Evolutionary conservation across 345 rosid species (phyloP).

Genomic region (Camelina laxa): DNA sequence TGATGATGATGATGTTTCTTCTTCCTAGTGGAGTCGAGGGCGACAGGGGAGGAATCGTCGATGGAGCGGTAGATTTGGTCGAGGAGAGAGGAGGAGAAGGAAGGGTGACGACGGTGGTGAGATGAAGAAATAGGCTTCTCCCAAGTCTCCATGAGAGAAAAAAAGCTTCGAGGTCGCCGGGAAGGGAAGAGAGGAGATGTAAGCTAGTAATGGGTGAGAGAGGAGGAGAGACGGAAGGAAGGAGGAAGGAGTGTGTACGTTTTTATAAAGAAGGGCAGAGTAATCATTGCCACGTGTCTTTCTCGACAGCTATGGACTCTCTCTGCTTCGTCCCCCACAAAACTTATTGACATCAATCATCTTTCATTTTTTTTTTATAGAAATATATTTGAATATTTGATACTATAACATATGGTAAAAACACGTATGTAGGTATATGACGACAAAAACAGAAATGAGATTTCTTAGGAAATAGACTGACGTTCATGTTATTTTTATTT

Average conservation of each 20-base stretch:
- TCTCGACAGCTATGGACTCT: constrained; percentile 42
- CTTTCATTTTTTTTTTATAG: background rate
- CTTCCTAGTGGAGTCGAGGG: constrained; percentile 27
- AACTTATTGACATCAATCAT: constrained; percentile 28
- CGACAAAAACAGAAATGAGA: too few species aligned
- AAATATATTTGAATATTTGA: too few species aligned
- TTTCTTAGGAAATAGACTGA: background rate
- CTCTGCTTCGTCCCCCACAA: constrained; percentile 5
- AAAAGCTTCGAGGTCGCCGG: background rate
- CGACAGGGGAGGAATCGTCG: constrained; percentile 51
- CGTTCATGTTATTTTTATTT: background rate
- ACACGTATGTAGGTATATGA: background rate
- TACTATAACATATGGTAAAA: background rate
- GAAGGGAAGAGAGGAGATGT: constrained; percentile 5
- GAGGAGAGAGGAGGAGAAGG: constrained; percentile 86
- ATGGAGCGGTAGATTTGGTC: constrained; percentile 83
- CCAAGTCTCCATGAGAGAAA: constrained; percentile 53
- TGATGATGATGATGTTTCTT: constrained; percentile 8
- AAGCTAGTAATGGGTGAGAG: constrained; percentile 1
- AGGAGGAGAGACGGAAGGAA: constrained; percentile 24
- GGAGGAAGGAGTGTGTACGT: constrained; percentile 38
- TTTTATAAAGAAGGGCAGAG: constrained; percentile 29
- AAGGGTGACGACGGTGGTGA: constrained; percentile 56
- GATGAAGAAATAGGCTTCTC: constrained; percentile 37
- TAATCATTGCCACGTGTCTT: constrained; percentile 51